Conservation (phyloP, 2,329 filamentous ascomycete species). For the Colletotrichum aenigma region DNA sequence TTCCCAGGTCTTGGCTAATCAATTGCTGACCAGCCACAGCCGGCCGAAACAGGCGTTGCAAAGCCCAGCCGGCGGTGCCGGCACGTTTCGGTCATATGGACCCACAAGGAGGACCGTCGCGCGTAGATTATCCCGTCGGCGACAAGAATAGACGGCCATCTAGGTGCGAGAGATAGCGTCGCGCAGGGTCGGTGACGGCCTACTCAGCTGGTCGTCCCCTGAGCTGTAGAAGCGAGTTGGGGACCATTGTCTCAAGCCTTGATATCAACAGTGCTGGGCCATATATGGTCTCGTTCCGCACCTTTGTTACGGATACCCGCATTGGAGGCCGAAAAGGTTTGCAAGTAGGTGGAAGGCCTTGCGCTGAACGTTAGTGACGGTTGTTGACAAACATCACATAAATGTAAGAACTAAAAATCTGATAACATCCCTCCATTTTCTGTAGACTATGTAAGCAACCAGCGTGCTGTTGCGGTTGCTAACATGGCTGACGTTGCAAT, state of each 20-base stretch:
- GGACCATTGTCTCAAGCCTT: neutral
- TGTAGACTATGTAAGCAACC: neutral
- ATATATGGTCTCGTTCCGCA: accelerated
- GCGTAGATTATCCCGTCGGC: neutral
- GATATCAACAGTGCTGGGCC: neutral
- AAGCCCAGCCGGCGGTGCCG: neutral
- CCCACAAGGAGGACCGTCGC: neutral
- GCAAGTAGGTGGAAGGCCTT: neutral
- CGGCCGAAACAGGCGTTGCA: neutral
- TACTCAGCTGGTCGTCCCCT: accelerated
- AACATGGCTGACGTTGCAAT: neutral
- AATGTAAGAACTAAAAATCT: too few relatives aligned
- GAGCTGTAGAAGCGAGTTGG: neutral
- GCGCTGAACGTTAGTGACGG: too few relatives aligned
- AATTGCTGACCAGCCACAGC: neutral
- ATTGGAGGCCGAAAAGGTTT: neutral
- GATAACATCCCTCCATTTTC: neutral
- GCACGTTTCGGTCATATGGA: neutral
- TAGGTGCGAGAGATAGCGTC: neutral
- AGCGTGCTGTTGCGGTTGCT: neutral
- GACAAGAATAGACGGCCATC: neutral
- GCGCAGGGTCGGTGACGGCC: neutral
- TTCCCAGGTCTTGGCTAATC: neutral
- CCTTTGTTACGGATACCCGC: neutral
- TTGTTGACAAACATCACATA: too few relatives aligned